Evolutionary conservation across 2,329 filamentous ascomycete species (phyloP), one percentile per base, ranked within the genome.

Genomic region (Aspergillus udagawae): DNA sequence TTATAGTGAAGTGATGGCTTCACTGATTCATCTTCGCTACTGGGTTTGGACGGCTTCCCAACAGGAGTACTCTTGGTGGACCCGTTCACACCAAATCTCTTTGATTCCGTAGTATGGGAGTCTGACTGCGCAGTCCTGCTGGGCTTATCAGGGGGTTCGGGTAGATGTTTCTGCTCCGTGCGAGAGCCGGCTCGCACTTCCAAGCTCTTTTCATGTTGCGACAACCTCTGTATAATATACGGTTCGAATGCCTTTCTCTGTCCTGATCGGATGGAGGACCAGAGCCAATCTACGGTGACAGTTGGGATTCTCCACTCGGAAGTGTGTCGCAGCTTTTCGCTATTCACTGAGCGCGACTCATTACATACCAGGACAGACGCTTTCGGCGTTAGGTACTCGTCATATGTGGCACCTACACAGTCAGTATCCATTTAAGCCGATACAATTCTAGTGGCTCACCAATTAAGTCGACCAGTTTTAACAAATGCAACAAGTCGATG

Each of bases 251-350:
- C 67, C 55, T 82, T 76, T 64, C 75, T 78, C 54, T 77, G 71
- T 29, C 83, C 66, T 49, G 68, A 71, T 53, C 81, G 79, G 52
- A 97, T 86, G 63, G 89, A 94, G 52, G 87, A 83, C 87, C 90
- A 94, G 2, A 99, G 79, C 94, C 94, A 99, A 23, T 88, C 84
- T 20, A 85, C 84, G 7, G 83, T 83, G 10, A 97, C 89, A n/a
- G 93, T 85, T 1, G 92, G 90, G 10, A 97, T 88, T 4, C 82
- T 82, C 80, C 90, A 90, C 65, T 87, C 82, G 8, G 85, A 72
- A 0, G 92, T 92, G 68, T 91, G 87, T 48, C 88, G 85, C 20
- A 94, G 78, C 74, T 99, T 99, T 62, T 94, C 88, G 56, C 70
- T 83, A 77, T 75, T 91, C 48, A 69, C 71, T 27, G 72, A 67